Evolutionary conservation across 768 basidiomycete genomes (phyloP).

Genomic region (Collybia sp.): DNA sequence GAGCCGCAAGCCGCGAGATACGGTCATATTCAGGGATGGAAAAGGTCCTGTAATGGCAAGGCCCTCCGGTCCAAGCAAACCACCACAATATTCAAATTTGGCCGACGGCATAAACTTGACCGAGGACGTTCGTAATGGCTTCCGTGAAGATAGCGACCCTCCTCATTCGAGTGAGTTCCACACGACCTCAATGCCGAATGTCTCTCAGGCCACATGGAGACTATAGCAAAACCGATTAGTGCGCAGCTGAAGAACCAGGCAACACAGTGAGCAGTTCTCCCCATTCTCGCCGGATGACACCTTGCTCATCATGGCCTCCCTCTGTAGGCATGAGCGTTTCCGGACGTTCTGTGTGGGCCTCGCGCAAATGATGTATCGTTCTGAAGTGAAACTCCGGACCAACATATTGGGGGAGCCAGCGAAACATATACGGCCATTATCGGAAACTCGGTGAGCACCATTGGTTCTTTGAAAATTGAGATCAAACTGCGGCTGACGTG

Average conservation of each 20-base stretch:
- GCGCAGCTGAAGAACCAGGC: slow-evolving; percentile 65
- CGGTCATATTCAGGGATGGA: too few species aligned
- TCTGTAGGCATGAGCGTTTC: slow-evolving; percentile 66
- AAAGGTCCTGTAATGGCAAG: too few species aligned
- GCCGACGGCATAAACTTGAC: too few species aligned
- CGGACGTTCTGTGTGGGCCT: slow-evolving; percentile 65
- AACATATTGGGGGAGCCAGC: slow-evolving; percentile 75
- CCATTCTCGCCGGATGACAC: neutral
- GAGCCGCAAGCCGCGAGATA: too few species aligned
- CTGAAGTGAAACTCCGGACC: slow-evolving; percentile 68
- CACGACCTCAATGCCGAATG: too few species aligned
- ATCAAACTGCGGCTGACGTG: neutral
- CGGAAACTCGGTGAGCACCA: slow-evolving; percentile 59
- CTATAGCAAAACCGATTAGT: slow-evolving; percentile 82
- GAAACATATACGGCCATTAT: slow-evolving; percentile 68
- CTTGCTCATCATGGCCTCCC: neutral
- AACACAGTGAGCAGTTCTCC: slow-evolving; percentile 45
- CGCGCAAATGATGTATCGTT: slow-evolving; percentile 73
- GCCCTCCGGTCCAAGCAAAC: too few species aligned
- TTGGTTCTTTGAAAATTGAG: neutral
- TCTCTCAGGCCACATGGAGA: slow-evolving; percentile 33
- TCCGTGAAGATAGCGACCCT: slow-evolving; percentile 71
- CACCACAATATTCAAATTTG: too few species aligned
- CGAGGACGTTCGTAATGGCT: slow-evolving; percentile 42
- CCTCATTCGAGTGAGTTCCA: slow-evolving; percentile 58